A percentile compares a stretch with the other conserved stretches of the same genome.
Evolutionary conservation across 2,329 filamentous ascomycete species (phyloP).

Genomic region (Geosmithia putterillii): DNA sequence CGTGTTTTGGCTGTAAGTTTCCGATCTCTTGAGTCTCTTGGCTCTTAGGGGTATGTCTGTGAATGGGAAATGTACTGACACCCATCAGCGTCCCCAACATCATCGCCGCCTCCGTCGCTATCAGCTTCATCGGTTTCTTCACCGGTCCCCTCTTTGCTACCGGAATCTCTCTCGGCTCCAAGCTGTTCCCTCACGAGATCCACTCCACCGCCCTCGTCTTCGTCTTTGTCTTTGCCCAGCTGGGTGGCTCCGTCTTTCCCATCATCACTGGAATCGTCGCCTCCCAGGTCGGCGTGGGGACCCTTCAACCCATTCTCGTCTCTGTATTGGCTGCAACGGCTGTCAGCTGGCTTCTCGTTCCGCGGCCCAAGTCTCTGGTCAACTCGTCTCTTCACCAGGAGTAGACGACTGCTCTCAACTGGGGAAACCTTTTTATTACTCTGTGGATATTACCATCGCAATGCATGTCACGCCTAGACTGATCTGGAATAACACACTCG

Average conservation of each 20-base stretch:
- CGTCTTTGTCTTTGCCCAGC: constrained; percentile 45
- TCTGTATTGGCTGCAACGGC: constrained; percentile 31
- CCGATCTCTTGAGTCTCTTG: too few species aligned
- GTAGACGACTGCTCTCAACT: constrained; percentile 4
- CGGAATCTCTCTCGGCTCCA: constrained; percentile 11
- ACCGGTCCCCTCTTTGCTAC: constrained; percentile 46
- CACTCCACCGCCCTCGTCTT: constrained; percentile 26
- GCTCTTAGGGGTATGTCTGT: too few species aligned
- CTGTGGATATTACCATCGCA: too few species aligned
- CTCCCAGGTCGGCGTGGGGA: constrained; percentile 26
- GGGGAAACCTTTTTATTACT: not conserved
- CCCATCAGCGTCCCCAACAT: constrained; percentile 24
- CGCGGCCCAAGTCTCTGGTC: constrained; percentile 17
- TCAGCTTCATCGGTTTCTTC: constrained; percentile 44
- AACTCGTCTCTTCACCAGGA: constrained; percentile 20
- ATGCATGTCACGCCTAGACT: too few species aligned
- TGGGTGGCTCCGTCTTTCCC: constrained; percentile 42
- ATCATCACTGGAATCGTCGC: constrained; percentile 41
- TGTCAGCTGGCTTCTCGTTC: constrained; percentile 32
- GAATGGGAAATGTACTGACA: not conserved
- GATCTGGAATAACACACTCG: too few species aligned
- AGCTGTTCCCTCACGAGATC: constrained; percentile 28
- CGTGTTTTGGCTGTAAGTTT: constrained; percentile 43
- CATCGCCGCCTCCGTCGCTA: constrained; percentile 36
- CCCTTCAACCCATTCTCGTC: constrained; percentile 39